These are phyloP conservation scores for Solanum hybrid DNA, from an alignment of 305 asterid genomes.

Conservation along the genomic window DNA sequence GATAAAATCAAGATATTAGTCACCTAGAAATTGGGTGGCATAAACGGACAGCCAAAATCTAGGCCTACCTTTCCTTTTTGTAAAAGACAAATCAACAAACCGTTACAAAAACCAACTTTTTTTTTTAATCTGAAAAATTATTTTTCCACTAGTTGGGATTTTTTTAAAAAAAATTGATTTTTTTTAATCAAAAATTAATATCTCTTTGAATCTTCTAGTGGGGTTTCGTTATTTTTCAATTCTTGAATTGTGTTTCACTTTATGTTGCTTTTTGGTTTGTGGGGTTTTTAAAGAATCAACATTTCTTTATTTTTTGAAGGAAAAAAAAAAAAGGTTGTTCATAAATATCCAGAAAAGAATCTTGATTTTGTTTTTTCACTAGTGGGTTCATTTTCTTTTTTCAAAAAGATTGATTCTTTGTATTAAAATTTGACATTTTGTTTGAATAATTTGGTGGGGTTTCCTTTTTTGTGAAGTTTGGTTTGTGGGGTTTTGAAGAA, in stretches of 20 bases:
- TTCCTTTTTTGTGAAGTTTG: neutral
- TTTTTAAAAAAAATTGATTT: neutral
- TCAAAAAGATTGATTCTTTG: neutral
- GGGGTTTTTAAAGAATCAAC: neutral
- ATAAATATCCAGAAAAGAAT: neutral
- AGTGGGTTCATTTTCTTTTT: neutral
- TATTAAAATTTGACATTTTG: neutral
- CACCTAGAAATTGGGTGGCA: neutral
- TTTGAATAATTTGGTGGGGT: neutral
- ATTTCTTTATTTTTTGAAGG: neutral
- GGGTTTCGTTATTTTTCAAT: neutral
- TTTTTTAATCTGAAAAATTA: neutral
- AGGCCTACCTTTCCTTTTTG: conserved; percentile 7
- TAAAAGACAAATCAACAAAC: conserved; percentile 43
- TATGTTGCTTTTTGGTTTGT: neutral
- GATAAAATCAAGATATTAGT: neutral
- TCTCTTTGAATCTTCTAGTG: neutral
- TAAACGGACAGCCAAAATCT: conserved; percentile 5
- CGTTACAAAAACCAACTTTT: conserved; percentile 18
- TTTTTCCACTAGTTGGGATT: neutral
- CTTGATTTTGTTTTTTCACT: neutral
- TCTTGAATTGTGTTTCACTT: conserved; percentile 4
- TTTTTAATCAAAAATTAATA: neutral
- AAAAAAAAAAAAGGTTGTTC: neutral
- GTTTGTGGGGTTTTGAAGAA: neutral